Evolutionary conservation across 257 asterid species (phyloP).

Genomic region (Nicotiana otophora): DNA sequence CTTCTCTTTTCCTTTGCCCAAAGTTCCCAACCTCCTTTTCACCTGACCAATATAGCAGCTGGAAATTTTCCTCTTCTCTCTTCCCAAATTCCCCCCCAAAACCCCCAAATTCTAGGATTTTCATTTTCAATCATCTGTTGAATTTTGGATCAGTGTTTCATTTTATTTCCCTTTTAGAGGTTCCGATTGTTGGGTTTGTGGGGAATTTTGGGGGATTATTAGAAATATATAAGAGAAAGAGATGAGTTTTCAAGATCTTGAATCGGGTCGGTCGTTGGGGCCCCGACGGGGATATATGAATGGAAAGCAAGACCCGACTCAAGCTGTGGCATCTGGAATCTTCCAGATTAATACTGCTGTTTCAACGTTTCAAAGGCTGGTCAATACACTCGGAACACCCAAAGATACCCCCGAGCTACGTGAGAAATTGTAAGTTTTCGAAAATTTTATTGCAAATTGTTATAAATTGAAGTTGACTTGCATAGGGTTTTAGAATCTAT

Average conservation of each 20-base stretch:
- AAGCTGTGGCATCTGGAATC: slow-evolving; percentile 87
- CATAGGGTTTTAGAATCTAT: neutral
- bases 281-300: slow-evolving; percentile 44
- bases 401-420: slow-evolving; percentile 96
- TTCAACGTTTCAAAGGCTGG: slow-evolving; percentile 86
- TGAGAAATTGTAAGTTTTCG: slow-evolving; percentile 69
- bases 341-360: slow-evolving; percentile 91
- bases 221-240: neutral
- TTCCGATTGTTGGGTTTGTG: slow-evolving; percentile 17
- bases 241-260: slow-evolving; percentile 96
- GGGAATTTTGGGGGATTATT: neutral
- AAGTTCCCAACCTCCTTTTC: neutral
- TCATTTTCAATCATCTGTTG: neutral
- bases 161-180: neutral
- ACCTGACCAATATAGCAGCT: neutral
- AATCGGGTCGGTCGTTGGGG: slow-evolving; percentile 69
- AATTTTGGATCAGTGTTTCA: neutral
- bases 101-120: slow-evolving; percentile 27
- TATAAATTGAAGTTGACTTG: neutral
- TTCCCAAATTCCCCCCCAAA: slow-evolving; percentile 7
- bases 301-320: slow-evolving; percentile 85
- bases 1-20: slow-evolving; percentile 10
- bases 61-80: neutral
- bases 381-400: slow-evolving; percentile 90
- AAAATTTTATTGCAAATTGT: neutral